Evolutionary conservation across 768 basidiomycete genomes (phyloP).

Genomic region (Phaeolepiota aurea): DNA sequence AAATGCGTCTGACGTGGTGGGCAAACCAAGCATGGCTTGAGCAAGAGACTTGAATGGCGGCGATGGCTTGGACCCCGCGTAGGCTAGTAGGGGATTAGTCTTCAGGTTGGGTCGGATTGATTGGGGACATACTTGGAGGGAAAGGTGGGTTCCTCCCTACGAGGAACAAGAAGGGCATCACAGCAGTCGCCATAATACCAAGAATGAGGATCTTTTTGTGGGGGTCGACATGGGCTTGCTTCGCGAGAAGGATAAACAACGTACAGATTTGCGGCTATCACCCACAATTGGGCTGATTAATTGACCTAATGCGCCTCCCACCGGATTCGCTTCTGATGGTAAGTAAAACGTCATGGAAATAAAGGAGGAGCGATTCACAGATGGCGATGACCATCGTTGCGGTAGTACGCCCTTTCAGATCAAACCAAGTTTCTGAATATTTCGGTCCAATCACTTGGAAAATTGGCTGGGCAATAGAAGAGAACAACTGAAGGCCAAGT

Average conservation of each 20-base stretch:
- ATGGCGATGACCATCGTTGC: slow-evolving; percentile 58
- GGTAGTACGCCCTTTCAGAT: slow-evolving; percentile 66
- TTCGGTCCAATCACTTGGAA: slow-evolving; percentile 75
- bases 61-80: slow-evolving; percentile 55
- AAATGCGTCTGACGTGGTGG: slow-evolving; percentile 30
- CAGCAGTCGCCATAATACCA: slow-evolving; percentile 61
- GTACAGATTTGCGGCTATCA: slow-evolving; percentile 48
- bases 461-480: slow-evolving; percentile 58
- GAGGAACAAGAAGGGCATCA: slow-evolving; percentile 48
- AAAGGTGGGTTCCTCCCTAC: slow-evolving; percentile 57
- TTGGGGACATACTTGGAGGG: slow-evolving; percentile 65
- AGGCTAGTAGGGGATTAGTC: no score
- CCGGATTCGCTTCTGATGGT: slow-evolving; percentile 48
- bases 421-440: slow-evolving; percentile 83
- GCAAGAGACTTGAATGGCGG: slow-evolving; percentile 45
- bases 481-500: slow-evolving; percentile 61
- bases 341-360: not conserved
- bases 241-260: not conserved
- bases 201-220: slow-evolving; percentile 72
- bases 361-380: slow-evolving; percentile 24
- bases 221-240: not conserved
- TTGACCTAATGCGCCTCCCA: slow-evolving; percentile 70
- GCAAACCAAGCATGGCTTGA: slow-evolving; percentile 41
- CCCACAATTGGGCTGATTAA: slow-evolving; percentile 59
- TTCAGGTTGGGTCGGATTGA: no score